Evolutionary conservation across 2,329 filamentous ascomycete genomes (phyloP), one percentile per base, ranked within the genome.

Genomic region (Venturia asperata): DNA sequence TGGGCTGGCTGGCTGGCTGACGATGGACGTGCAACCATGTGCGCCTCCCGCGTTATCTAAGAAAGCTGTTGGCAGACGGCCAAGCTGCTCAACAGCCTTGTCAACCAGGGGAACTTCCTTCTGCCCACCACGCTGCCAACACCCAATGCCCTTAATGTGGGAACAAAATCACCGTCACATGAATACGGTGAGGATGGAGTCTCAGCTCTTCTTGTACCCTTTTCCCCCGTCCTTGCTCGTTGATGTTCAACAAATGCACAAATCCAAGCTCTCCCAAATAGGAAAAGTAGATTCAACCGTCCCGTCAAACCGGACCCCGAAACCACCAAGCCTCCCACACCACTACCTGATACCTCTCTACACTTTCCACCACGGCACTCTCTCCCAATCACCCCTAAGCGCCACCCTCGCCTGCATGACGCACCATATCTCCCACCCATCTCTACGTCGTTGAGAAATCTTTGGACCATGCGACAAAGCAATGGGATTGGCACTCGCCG

Each of bases 21-120:
- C 17, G 52, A 37, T 56, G 49, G 49, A 21, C n/a, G 47, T 17
- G 45, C 15, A 3, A 47, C 45, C 21, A 30, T 19, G 17, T 56
- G 27, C 49, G 49, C 30, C 52, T n/a, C n/a, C n/a, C n/a, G n/a
- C 9, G 27, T n/a, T 58, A 58, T 58, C 52, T 58, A 24, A 27
- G 21, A 52, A 27, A 19, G 13, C 15, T 10, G 1, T 5, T 55
- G 49, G 15, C 3, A 37, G 30, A 37, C 37, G 52, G 52, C 52
- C 52, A 37, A 34, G 52, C 27, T 19, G 49, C 49, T 37, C 52
- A 58, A 58, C 52, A 58, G 52, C 52, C 52, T 58, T 58, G 52
- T 58, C 52, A 52, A 52, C 45, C 45, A 47, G 17, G 42, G 42
- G 47, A 7, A 5, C 6, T 1, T 6, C n/a, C 10, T 52, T 5